Evolutionary conservation across 192 early-diverging fungal genomes (phyloP).

Genomic region (Backusella parvicylindrica): DNA sequence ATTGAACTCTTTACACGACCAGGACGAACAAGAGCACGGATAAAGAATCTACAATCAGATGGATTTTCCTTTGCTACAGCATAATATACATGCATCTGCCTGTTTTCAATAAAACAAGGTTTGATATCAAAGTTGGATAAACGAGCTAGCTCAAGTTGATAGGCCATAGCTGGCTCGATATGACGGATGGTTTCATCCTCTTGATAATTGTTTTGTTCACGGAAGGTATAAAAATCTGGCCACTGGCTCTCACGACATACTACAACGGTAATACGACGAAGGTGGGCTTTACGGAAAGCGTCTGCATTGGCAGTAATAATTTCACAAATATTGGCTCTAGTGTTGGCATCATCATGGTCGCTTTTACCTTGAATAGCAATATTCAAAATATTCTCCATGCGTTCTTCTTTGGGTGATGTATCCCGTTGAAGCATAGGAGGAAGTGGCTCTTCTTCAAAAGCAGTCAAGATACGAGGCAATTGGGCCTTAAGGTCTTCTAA

Average conservation of each 20-base stretch:
- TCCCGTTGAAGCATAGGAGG: conserved; percentile 17
- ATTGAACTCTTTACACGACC: conserved; percentile 76
- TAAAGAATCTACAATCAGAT: conserved; percentile 95
- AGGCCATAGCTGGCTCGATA: conserved; percentile 97
- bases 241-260: conserved; percentile 78
- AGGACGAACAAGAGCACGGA: conserved; percentile 93
- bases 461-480: conserved; percentile 53
- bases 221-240: conserved; percentile 95
- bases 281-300: conserved; percentile 66
- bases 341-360: conserved; percentile 63
- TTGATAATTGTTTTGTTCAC: conserved; percentile 74
- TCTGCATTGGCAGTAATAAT: conserved; percentile 58
- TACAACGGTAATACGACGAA: conserved; percentile 90
- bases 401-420: conserved; percentile 15
- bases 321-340: conserved; percentile 58
- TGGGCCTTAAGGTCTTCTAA: conserved; percentile 65
- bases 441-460: conserved; percentile 42
- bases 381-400: conserved; percentile 81
- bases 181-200: conserved; percentile 97
- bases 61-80: conserved; percentile 92
- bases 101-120: conserved; percentile 91
- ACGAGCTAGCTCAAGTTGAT: conserved; percentile 92
- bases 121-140: conserved; percentile 95
- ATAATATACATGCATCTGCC: conserved; percentile 96
- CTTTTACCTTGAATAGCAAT: conserved; percentile 72